phyloP scores from a whole-genome alignment of 345 rosid genomes.

The Erodium maritimum region DNA sequence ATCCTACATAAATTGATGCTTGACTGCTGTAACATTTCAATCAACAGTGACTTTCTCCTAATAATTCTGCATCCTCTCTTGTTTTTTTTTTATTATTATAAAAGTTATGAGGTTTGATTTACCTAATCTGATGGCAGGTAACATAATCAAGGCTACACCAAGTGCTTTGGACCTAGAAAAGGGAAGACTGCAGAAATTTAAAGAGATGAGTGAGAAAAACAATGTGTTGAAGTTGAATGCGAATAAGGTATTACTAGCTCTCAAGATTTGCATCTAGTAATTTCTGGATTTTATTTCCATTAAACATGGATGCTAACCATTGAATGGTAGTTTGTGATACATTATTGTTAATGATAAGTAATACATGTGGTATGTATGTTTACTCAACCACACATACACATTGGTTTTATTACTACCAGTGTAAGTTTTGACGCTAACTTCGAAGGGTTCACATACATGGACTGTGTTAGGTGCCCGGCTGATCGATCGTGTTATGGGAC shows the following conservation, averaged over 20 bases:
- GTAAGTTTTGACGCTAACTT: neutral
- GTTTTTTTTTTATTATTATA: neutral
- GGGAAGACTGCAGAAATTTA: conserved; percentile 52
- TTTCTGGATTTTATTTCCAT: neutral
- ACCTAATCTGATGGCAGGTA: conserved; percentile 24
- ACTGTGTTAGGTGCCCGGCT: no score
- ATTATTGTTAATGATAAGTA: neutral
- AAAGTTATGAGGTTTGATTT: neutral
- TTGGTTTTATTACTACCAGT: neutral
- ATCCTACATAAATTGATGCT: no score
- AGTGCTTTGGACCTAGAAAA: conserved; percentile 55
- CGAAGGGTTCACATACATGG: neutral
- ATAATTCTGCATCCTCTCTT: neutral
- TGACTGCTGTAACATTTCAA: neutral
- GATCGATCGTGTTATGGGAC: no score
- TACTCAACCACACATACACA: neutral
- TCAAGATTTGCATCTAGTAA: neutral
- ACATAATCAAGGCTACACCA: conserved; percentile 50
- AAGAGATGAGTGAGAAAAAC: conserved; percentile 40
- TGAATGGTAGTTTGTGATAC: neutral
- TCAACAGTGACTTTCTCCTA: neutral
- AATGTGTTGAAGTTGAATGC: conserved; percentile 29
- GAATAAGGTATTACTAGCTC: conserved; percentile 34
- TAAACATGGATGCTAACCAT: neutral
- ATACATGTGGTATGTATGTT: neutral